phyloP scores from a whole-genome alignment of 2,329 filamentous ascomycete species.

The Trichophyton benhamiae region DNA sequence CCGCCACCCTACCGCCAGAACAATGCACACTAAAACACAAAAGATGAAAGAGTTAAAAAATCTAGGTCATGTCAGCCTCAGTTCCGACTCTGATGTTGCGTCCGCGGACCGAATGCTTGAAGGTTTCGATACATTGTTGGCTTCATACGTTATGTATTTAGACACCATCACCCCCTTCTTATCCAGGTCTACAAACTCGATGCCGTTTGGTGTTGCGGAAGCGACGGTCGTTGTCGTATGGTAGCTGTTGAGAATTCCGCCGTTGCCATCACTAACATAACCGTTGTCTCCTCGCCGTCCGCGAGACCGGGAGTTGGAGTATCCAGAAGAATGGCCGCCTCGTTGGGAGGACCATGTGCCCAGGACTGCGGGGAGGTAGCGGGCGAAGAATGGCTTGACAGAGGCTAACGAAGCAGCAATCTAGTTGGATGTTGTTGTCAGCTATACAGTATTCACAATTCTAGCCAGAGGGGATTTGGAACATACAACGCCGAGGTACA shows the following conservation, averaged over 20 bases:
- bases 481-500: constrained; percentile 3
- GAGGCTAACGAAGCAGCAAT: background rate
- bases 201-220: background rate
- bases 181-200: background rate
- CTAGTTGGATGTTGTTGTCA: background rate
- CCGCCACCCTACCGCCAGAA: too few relatives aligned
- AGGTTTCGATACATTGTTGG: background rate
- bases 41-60: too few relatives aligned
- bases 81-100: background rate
- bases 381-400: background rate
- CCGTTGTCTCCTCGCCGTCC: too few relatives aligned
- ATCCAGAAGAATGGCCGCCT: background rate
- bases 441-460: background rate
- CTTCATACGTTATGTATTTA: background rate
- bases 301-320: background rate
- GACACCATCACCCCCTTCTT: background rate
- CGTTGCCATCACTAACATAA: background rate
- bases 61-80: too few relatives aligned
- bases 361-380: background rate
- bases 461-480: too few relatives aligned
- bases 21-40: too few relatives aligned
- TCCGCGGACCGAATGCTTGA: background rate
- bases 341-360: background rate
- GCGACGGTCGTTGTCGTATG: background rate
- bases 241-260: background rate